These are phyloP conservation scores for Suhomyces coccinellae DNA, from an alignment of 1,139 yeast species.

Conservation along the genomic window DNA sequence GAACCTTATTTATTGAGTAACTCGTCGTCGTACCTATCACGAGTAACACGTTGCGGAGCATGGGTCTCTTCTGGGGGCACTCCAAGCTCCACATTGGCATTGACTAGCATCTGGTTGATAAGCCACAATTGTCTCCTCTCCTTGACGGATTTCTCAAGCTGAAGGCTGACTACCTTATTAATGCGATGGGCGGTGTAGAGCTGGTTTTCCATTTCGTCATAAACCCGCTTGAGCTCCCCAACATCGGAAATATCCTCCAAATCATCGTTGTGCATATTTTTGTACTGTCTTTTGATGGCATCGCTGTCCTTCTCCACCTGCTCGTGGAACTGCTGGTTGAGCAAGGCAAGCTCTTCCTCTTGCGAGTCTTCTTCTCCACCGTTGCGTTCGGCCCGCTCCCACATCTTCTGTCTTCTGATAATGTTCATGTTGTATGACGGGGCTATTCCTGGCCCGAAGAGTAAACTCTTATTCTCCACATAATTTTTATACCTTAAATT, in stretches of 20 bases:
- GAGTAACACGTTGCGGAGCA: conserved; percentile 24
- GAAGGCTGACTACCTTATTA: conserved; percentile 43
- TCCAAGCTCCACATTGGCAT: conserved; percentile 45
- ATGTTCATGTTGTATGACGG: conserved; percentile 12
- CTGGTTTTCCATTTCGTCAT: conserved; percentile 21
- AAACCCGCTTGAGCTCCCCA: conserved; percentile 21
- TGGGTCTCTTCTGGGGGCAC: conserved; percentile 29
- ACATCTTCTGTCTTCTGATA: conserved; percentile 17
- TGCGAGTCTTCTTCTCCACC: conserved; percentile 9
- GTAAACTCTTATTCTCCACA: conserved; percentile 15
- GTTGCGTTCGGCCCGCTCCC: conserved; percentile 12
- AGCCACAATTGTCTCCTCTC: conserved; percentile 52
- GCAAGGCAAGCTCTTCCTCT: conserved; percentile 9
- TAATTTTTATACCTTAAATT: conserved; percentile 31
- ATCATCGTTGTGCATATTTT: conserved; percentile 9
- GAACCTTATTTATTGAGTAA: conserved; percentile 4
- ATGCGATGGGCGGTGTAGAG: conserved; percentile 50
- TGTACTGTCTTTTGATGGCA: conserved; percentile 8
- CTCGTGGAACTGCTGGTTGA: conserved; percentile 10
- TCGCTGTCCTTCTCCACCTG: conserved; percentile 10
- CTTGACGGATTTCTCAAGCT: conserved; percentile 37
- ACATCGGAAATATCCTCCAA: conserved; percentile 21
- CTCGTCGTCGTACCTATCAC: conserved; percentile 35
- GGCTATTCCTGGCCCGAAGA: conserved; percentile 8
- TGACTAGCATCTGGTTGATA: conserved; percentile 58